Base-by-base conservation (phyloP, 2,329 filamentous ascomycete genomes). In the Pseudopithomyces chartarum region DNA sequence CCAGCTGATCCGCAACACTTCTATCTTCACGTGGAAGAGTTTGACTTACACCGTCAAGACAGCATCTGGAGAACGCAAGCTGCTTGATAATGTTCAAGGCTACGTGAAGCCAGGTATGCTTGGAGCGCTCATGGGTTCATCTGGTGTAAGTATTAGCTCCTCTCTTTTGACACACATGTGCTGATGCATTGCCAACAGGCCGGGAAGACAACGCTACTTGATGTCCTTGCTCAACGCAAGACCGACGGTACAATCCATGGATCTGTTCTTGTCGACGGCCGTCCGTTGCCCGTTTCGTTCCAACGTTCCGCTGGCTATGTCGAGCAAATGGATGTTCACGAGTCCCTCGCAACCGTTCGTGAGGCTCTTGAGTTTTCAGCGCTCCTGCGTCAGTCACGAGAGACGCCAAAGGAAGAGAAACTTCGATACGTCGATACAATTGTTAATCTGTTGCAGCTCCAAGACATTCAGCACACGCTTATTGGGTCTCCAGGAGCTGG, bases 261-360 rank as follows among this genome's bases (percentile, higher is more conserved):
- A 2, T 17, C 34, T 12, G 26, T 53, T 29, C 5, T 7, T 12
- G n/a, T 53, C 6, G 33, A 46, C 17, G 50, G 50, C 8, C 5
- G 11, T 29, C 32, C 42, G 6, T 22, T 34, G 5, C 4, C 7
- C 15, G 22, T 2, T 7, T 3, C 10, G 20, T 86, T 84, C 68
- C 85, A 83, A 69, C 84, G 85, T 63, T 74, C 85, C 55, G 84
- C 86, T 22, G 84, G 84, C 19, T 87, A 85, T 57, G 84, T 87
- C 2, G 84, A 85, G 1, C 85, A 87, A 62, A 82, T 87, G 59
- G 85, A 87, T 65, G 79, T 87, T 20, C 79, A 87, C 3, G 75
- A 86, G 11, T 81, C 83, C 0, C 82, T 87, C 63, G 70, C 87
- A 47, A 87, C 85, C 0, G 84, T 87, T 4, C 80, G 80, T 48